Evolutionary conservation across 495 filamentous ascomycete species (phyloP), one percentile per base, ranked within the genome.

Genomic region (Cercophora sp.): DNA sequence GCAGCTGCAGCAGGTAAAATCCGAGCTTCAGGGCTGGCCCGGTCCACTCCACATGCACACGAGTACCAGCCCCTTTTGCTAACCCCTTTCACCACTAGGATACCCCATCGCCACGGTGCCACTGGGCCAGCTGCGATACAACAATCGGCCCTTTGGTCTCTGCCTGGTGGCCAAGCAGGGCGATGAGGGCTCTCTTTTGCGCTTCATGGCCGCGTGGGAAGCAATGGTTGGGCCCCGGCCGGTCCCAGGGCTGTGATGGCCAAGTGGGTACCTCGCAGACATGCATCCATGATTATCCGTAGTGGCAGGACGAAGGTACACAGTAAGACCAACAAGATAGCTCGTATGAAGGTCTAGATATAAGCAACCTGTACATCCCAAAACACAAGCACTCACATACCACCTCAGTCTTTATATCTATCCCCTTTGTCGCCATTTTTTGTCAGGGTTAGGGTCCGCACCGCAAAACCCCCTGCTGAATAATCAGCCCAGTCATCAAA

Each of bases 81-180:
- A 25, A 32, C 29, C 29, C 13, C 29, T 13, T 36, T 20, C 10
- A 4, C n/a, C 27, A 19, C 8, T 24, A 68, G 61, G 68, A 2
- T 66, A 68, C 51, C 68, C 66, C n/a, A 54, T 70, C 19, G 68
- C 66, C 20, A 64, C 62, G 10, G 57, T 64, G 2, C 66, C 68
- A 20, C 43, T 70, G 29, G 62, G 60, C 1, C 59, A 67, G 46
- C 59, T 69, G 16, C 46, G 39, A n/a, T 68, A 66, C 44, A 70
- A 70, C 48, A 46, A 39, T 10, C 60, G 66, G 1, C 66, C 68
- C 4, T 70, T 70, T 45, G 68, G 66, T 2, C 45, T 69, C 31
- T 62, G 62, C 37, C 27, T 67, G 2, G 43, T 69, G 10, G 66
- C 64, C 4, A 57, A 20, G 25, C 54, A 16, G 4, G 32, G 59